Evolutionary conservation across 2,329 filamentous ascomycete genomes (phyloP).

Genomic region (Eutypella sp.): DNA sequence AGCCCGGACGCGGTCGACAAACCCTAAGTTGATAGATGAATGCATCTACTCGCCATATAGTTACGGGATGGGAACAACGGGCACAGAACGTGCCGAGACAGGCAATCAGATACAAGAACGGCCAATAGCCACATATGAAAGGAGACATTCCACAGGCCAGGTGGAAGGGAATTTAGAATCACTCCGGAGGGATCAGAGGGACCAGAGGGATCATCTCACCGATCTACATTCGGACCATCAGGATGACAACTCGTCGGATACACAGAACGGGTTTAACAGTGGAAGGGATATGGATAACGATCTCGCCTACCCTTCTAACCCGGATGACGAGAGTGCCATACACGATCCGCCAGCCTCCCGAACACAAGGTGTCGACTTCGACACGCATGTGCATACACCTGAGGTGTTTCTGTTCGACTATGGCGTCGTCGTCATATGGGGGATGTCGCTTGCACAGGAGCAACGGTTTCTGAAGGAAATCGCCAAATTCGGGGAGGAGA

Average conservation of each 20-base stretch:
- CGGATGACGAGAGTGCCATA: constrained; percentile 26
- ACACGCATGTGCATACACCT: constrained; percentile 83
- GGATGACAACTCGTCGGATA: constrained; percentile 17
- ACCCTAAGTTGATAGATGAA: constrained; percentile 91
- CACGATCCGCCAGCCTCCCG: constrained; percentile 30
- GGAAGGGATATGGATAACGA: constrained; percentile 30
- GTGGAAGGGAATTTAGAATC: constrained; percentile 56
- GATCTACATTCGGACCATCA: constrained; percentile 45
- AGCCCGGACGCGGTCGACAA: constrained; percentile 69
- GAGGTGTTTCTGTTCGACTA: constrained; percentile 97
- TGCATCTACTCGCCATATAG: constrained; percentile 95
- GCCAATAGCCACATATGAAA: constrained; percentile 48
- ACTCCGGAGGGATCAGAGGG: constrained; percentile 50
- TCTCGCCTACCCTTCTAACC: constrained; percentile 25
- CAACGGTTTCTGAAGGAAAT: constrained; percentile 89
- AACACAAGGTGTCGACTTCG: constrained; percentile 62
- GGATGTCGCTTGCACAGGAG: constrained; percentile 89
- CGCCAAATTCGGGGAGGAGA: constrained; percentile 88
- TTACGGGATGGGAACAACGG: constrained; percentile 51
- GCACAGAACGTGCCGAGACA: constrained; percentile 34
- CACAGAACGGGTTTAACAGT: constrained; percentile 18
- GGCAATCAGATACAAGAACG: constrained; percentile 26
- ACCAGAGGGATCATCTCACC: constrained; percentile 63
- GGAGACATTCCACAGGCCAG: constrained; percentile 72
- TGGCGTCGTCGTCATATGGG: constrained; percentile 96